Percentiles rank a stretch among this genome's conserved stretches.
Evolutionary conservation across 805 yeast genomes (phyloP).

Genomic region (Clavispora asparagi): DNA sequence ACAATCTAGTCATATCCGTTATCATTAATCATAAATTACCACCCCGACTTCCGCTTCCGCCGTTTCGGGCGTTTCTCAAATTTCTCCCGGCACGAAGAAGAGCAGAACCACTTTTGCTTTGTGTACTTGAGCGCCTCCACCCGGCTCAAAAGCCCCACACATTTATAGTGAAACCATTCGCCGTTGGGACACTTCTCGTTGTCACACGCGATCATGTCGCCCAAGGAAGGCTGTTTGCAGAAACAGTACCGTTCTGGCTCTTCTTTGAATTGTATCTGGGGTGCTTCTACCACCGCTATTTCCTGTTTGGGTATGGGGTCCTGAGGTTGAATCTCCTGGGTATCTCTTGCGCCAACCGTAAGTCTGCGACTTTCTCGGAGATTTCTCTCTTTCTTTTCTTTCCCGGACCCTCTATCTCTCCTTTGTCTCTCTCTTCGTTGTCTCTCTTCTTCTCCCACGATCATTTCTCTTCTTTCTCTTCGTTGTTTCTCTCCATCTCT

Average conservation of each 20-base stretch:
- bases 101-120: slow-evolving; percentile 37
- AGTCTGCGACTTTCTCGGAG: too few relatives aligned
- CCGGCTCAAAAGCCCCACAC: slow-evolving; percentile 35
- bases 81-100: slow-evolving; percentile 23
- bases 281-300: neutral
- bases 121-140: slow-evolving; percentile 34
- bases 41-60: neutral
- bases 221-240: slow-evolving; percentile 24
- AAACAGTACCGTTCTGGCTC: slow-evolving; percentile 17
- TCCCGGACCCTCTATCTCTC: too few relatives aligned
- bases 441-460: too few relatives aligned
- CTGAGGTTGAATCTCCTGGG: too few relatives aligned
- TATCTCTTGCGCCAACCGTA: too few relatives aligned
- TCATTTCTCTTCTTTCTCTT: too few relatives aligned
- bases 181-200: slow-evolving; percentile 36
- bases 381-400: too few relatives aligned
- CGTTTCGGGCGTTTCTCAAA: neutral
- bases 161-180: slow-evolving; percentile 43
- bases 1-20: neutral
- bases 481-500: too few relatives aligned
- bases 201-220: slow-evolving; percentile 28
- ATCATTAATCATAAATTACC: neutral
- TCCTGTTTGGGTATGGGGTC: neutral
- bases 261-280: neutral
- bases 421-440: too few relatives aligned